Base-by-base conservation (phyloP, 2,329 filamentous ascomycete genomes). In the Cadophora gregata region DNA sequence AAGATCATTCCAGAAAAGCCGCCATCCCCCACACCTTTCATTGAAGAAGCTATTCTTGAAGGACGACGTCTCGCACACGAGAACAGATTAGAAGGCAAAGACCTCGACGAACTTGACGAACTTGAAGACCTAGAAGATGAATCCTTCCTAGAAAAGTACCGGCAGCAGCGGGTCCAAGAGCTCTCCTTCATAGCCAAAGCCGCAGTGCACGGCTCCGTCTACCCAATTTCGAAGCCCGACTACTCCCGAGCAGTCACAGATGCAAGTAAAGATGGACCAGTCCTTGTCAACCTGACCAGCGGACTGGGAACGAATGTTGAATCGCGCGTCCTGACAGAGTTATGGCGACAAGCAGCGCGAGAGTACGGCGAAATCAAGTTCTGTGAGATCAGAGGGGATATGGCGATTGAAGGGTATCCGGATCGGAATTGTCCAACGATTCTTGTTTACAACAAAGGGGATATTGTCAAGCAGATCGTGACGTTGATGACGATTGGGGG, bases 1-100 rank as follows among this genome's bases (percentile, higher is more conserved):
- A 93, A 93, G 72, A 85, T 99, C 72, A 98, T 99, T 69, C 96
- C 96, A n/a, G 94, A 98, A 78, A 98, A 97, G 78, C 93, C 95
- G 0, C 93, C 94, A 3, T 97, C 95, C 55, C 96, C 96, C 1
- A 97, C 96, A 1, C 93, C 94, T 7, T 90, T 97, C 82, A 97
- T 99, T 75, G 91, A 99, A 81, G 95, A 98, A 83, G 96, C 96
- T 4, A 87, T 99, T 56, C 80, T 90, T 24, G 92, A 97, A 81
- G 96, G 92, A 14, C 88, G 92, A 66, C 84, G 89, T 73, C 84
- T 96, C 69, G 94, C 94, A 31, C 90, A 98, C 75, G 95, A 97
- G 77, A 97, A 97, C 78, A 85, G 96, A 62, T 83, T 99, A 1
- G 94, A 98, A 78, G 93, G 94, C 72, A 98, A 97, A 78, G 93